Percentiles rank a stretch among this genome's conserved stretches.
Conservation (phyloP, 768 basidiomycete genomes). For the Pisolithus marmoratus region DNA sequence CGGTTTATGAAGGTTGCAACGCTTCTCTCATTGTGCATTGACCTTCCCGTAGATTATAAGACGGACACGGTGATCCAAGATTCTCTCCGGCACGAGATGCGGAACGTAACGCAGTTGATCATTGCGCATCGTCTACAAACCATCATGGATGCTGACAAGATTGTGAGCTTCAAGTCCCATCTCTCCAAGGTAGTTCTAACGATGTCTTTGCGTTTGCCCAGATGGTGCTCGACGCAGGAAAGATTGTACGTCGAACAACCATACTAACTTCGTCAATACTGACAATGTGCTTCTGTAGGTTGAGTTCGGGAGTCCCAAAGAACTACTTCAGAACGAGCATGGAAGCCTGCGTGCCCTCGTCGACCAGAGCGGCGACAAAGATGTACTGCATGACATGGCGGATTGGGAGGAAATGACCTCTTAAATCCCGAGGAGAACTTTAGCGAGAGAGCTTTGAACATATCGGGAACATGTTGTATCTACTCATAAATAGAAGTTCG, state of each 20-base stretch:
- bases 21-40: neutral
- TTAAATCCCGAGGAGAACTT: neutral
- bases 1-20: neutral
- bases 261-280: neutral
- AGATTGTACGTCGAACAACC: conserved; percentile 27
- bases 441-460: no score
- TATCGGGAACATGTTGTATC: no score
- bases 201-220: conserved; percentile 3
- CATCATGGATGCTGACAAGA: conserved; percentile 59
- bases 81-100: conserved; percentile 44
- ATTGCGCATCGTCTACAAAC: conserved; percentile 55
- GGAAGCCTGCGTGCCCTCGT: conserved; percentile 50
- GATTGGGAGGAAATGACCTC: neutral
- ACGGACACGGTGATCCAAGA: conserved; percentile 55
- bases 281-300: conserved; percentile 24
- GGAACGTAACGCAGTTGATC: conserved; percentile 47
- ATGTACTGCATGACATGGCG: conserved; percentile 39
- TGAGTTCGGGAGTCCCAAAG: conserved; percentile 48
- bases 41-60: conserved; percentile 38
- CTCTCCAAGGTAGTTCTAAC: conserved; percentile 1
- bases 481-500: no score
- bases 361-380: conserved; percentile 51
- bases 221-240: conserved; percentile 42
- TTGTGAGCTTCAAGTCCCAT: conserved; percentile 28
- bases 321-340: conserved; percentile 46